Evolutionary conservation across 768 basidiomycete genomes (phyloP), one percentile per base, ranked within the genome.

Genomic region (Trametes maxima): DNA sequence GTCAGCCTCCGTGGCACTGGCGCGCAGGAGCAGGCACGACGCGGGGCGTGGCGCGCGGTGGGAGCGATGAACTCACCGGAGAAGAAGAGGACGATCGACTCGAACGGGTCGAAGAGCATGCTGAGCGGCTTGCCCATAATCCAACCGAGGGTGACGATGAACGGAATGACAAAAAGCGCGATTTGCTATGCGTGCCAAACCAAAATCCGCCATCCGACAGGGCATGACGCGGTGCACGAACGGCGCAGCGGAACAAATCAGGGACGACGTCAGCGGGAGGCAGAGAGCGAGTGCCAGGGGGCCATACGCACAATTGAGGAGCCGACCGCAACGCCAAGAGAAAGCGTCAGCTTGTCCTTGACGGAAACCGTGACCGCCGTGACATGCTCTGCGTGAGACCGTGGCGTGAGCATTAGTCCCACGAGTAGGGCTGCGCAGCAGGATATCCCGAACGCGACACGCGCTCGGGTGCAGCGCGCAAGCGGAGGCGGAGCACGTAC

Each of bases 361-460:
- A 93, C 89, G 0, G 94, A 92, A 7, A 95, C 94, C 0, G 89
- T 89, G 25, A 97, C 92, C 14, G 95, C 94, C 2, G 94, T 97
- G 40, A 88, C 88, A 70, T 95, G 94, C 70, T 97, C 95, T 77
- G 70, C 36, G 35, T 24, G 36, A 39, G 36, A 40, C 24, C 46
- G 8, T 50, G 62, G 39, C 22, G 37, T 64, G 51, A 64, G 57
- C 54, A 13, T 13, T 12, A 6, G 17, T 25, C 36, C 3, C 11
- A 10, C 6, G 24, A 44, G 54, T n/a, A 46, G 45, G 19, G 54
- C 47, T 16, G 7, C 35, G 49, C 49, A 14, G 36, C 35, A 33
- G 28, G 4, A 33, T 33, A 8, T 33, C 28, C 28, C 28, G 28
- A 33, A 8, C 28, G 28, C 28, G 28, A 3, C 4, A 3, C 28